Conservation (phyloP, 2,329 filamentous ascomycete species). For the Cyphellophora attinorum region DNA sequence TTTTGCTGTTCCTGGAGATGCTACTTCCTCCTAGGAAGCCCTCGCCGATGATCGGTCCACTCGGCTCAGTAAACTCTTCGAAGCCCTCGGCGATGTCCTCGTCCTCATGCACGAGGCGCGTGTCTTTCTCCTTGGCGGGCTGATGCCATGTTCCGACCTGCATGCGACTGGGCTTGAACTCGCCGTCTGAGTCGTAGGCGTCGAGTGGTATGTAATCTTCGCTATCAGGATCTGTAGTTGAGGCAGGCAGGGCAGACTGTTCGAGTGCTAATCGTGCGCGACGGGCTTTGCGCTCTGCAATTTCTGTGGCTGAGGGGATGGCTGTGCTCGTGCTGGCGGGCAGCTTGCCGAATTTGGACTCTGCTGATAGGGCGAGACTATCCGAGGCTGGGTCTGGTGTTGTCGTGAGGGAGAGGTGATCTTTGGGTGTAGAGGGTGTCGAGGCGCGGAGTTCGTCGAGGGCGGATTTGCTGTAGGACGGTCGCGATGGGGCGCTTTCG, state of each 20-base stretch:
- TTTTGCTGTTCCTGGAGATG: too few species aligned
- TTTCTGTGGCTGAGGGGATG: constrained; percentile 76
- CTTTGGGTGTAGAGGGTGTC: constrained; percentile 71
- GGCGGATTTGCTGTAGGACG: constrained; percentile 77
- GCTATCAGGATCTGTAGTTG: background rate
- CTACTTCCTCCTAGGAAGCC: too few species aligned
- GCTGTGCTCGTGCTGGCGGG: constrained; percentile 20
- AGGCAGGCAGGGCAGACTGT: constrained; percentile 24
- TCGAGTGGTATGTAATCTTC: constrained; percentile 34
- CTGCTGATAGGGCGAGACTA: constrained; percentile 44
- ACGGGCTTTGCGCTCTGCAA: constrained; percentile 82
- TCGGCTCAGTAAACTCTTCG: constrained; percentile 82
- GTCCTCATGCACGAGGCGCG: constrained; percentile 71
- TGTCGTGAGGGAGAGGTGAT: constrained; percentile 35
- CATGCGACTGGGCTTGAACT: constrained; percentile 20
- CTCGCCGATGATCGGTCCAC: too few species aligned
- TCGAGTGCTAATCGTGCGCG: constrained; percentile 71
- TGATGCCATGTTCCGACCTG: constrained; percentile 29
- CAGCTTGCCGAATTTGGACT: constrained; percentile 38
- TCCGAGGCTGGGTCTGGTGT: constrained; percentile 19
- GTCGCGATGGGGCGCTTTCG: constrained; percentile 33
- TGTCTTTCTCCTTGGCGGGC: constrained; percentile 53
- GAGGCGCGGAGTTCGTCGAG: constrained; percentile 76
- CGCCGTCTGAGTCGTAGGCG: constrained; percentile 19
- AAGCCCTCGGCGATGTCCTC: constrained; percentile 91